These are phyloP conservation scores for Microbotryomycetes sp. DNA, from an alignment of 1,284 basidiomycete species.

Conservation along the genomic window DNA sequence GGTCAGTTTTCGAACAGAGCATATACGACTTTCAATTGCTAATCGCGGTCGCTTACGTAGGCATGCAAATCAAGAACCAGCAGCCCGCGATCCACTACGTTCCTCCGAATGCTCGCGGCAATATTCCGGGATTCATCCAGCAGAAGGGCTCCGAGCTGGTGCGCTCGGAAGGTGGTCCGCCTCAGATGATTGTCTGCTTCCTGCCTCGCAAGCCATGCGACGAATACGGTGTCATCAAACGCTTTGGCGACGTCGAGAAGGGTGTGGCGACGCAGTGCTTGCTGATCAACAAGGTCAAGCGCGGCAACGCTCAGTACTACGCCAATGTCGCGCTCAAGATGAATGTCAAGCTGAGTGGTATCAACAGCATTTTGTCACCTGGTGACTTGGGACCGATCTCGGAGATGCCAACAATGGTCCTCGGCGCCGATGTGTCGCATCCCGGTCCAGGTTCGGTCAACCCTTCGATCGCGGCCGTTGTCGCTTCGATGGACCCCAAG, in stretches of 20 bases:
- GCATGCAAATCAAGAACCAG: neutral
- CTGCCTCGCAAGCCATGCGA: conserved; percentile 6
- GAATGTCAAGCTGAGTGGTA: conserved; percentile 70
- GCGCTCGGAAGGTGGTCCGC: neutral
- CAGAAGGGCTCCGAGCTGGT: neutral
- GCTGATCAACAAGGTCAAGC: conserved; percentile 5
- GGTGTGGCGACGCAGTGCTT: conserved; percentile 17
- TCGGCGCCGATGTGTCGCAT: conserved; percentile 77
- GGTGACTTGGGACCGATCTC: conserved; percentile 1
- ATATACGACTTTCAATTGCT: neutral
- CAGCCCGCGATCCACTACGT: conserved; percentile 10
- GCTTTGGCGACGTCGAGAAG: conserved; percentile 12
- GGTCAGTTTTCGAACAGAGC: neutral
- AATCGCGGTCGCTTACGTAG: neutral
- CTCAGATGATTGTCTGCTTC: conserved; percentile 18
- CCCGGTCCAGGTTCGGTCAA: conserved; percentile 55
- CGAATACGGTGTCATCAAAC: conserved; percentile 12
- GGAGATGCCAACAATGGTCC: conserved; percentile 54
- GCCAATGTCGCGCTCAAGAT: conserved; percentile 70
- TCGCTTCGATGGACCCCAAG: conserved; percentile 50
- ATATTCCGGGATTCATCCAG: neutral
- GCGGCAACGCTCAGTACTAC: conserved; percentile 39
- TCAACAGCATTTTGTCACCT: conserved; percentile 50
- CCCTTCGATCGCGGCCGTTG: conserved; percentile 71
- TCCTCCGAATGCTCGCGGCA: neutral